phyloP scores from a whole-genome alignment of 306 rosid genomes.

The Hippophae tibetana region DNA sequence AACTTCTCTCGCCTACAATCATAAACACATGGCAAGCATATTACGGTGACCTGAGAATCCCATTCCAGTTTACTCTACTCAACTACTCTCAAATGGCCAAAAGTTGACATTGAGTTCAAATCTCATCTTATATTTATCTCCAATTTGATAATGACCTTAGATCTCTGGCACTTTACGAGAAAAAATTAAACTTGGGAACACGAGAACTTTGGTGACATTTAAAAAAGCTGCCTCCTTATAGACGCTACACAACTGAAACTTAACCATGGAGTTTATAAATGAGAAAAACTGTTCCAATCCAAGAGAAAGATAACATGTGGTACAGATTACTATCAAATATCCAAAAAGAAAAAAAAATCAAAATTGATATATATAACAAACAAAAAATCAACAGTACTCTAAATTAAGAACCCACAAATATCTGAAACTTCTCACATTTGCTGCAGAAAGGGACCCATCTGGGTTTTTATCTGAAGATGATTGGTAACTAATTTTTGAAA shows the following conservation, averaged over 20 bases:
- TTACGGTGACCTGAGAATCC: not conserved
- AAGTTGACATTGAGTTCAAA: too few species aligned
- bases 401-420: constrained; percentile 11
- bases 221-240: too few species aligned
- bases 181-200: too few species aligned
- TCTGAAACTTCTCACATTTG: constrained; percentile 18
- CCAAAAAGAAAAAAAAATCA: not conserved
- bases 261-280: not conserved
- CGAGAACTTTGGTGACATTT: too few species aligned
- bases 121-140: too few species aligned
- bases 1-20: not conserved
- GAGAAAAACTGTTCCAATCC: constrained; percentile 3
- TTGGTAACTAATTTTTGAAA: constrained; percentile 5
- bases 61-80: not conserved
- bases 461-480: not conserved
- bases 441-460: constrained; percentile 25
- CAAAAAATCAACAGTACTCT: constrained; percentile 10
- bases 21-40: not conserved
- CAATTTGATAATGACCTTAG: too few species aligned
- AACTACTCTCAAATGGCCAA: too few species aligned
- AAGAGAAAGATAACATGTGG: constrained; percentile 2
- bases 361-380: constrained; percentile 3
- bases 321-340: constrained; percentile 1
- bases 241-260: too few species aligned
- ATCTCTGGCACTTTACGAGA: too few species aligned